These are phyloP conservation scores for Lotus japonicus DNA, from an alignment of 306 rosid genomes.

Conservation along the genomic window DNA sequence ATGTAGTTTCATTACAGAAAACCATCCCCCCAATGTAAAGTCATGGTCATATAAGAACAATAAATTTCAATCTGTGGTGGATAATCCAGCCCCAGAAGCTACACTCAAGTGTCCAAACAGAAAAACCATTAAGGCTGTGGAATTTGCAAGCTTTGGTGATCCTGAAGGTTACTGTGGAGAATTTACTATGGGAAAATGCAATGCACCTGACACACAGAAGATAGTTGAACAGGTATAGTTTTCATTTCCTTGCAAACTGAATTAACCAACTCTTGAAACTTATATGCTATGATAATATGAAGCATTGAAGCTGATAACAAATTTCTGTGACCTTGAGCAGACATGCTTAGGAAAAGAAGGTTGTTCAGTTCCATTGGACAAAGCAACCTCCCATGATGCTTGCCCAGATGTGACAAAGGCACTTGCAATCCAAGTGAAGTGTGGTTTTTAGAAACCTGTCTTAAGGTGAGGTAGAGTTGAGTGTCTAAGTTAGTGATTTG, in stretches of 20 bases:
- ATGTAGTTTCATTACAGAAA: constrained; percentile 53
- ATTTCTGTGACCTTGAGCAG: constrained; percentile 35
- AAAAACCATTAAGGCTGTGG: constrained; percentile 38
- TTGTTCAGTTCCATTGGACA: constrained; percentile 43
- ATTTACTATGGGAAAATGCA: constrained; percentile 42
- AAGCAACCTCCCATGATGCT: constrained; percentile 24
- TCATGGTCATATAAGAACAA: constrained; percentile 37
- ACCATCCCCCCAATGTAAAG: constrained; percentile 52
- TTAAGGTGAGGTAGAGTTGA: neutral
- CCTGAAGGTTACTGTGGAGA: constrained; percentile 64
- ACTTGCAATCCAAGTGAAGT: constrained; percentile 59
- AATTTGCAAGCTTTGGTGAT: constrained; percentile 82
- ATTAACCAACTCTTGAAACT: neutral
- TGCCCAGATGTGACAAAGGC: constrained; percentile 42
- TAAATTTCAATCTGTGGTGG: constrained; percentile 24
- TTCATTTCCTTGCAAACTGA: no score
- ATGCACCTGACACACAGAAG: constrained; percentile 28
- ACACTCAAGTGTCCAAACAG: constrained; percentile 41
- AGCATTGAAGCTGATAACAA: neutral
- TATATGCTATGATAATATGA: neutral
- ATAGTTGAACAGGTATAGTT: constrained; percentile 37
- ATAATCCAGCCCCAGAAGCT: constrained; percentile 22
- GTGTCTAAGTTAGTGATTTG: neutral
- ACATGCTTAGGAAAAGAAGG: constrained; percentile 44
- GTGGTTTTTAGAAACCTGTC: neutral